phyloP scores from a whole-genome alignment of 441 rosid genomes.

The Euphorbia corollata region DNA sequence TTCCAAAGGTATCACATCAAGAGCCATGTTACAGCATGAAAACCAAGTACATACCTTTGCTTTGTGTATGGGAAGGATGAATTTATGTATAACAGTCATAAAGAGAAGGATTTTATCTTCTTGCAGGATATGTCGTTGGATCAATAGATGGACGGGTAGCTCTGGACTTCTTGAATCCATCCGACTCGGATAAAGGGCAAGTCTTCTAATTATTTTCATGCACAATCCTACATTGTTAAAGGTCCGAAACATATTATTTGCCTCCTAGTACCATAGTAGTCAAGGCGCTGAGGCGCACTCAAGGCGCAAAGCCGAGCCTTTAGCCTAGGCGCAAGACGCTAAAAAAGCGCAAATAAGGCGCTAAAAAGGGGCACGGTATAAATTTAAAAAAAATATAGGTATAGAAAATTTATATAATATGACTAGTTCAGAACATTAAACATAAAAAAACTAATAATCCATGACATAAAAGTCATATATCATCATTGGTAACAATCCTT shows the following conservation, averaged over 20 bases:
- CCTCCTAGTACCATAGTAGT: neutral
- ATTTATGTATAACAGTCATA: neutral
- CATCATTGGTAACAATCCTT: no score
- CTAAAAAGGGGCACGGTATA: no score
- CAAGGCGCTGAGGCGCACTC: no score
- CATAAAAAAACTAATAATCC: no score
- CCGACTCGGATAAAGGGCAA: conserved; percentile 45
- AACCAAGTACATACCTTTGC: neutral
- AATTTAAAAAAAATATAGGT: no score
- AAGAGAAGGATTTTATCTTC: conserved; percentile 15
- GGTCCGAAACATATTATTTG: conserved; percentile 6
- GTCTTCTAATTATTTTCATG: conserved; percentile 9
- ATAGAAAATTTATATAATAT: no score
- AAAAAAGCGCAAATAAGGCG: no score
- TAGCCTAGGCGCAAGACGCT: no score
- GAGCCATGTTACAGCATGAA: neutral
- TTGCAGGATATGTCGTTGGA: conserved; percentile 80
- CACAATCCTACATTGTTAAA: conserved; percentile 11
- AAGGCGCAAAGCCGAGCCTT: no score
- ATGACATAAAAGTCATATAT: no score
- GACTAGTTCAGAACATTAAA: no score
- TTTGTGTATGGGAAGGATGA: neutral
- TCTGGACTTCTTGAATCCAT: conserved; percentile 41
- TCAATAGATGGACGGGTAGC: conserved; percentile 78
- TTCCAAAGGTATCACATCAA: conserved; percentile 45